Evolutionary conservation across 805 yeast species (phyloP), one percentile per base, ranked within the genome.

Genomic region (Saccharomyces jurei): DNA sequence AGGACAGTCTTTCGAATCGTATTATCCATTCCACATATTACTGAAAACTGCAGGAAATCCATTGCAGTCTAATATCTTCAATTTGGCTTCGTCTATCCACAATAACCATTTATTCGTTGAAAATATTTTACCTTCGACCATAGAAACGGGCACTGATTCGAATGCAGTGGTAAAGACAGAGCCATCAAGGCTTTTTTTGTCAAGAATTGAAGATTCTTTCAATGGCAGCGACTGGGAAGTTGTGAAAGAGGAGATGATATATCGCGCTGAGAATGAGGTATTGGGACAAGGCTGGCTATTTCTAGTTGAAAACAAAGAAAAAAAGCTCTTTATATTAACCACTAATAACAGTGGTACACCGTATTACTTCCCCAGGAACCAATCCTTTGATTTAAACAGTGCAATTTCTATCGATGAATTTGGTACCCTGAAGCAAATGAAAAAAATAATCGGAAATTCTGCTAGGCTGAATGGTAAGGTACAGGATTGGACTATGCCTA

Each of bases 31-130:
- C 68, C 87, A 87, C 57, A 81, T 89, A 53, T 68, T 83, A 55
- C 71, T 82, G 56, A 79, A 83, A 59, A 82, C 94, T 0, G 86
- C 90, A 3, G 79, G 80, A 63, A 80, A 82, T 58, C 76, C 87
- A 30, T 80, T 82, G 30, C 80, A 81, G 62, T 84, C 90, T 32
- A 80, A 81, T 53, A 58, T 69, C n/a, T 91, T 85, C 77, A 94
- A 91, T 72, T 81, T 79, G 65, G 97, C 98, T 2, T 87, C 96
- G 4, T 96, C 87, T 68, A 84, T 90, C 2, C 92, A 87, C 74
- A 91, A 90, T 73, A 94, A 94, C 74, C 99, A 92, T 72, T 77
- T 94, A 51, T 89, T 87, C 63, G 83, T 90, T 65, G 82, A 86
- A 68, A 87, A 86, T 54, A 67, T 70, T 31, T 28, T 64, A 14